Evolutionary conservation across 1,284 basidiomycete genomes (phyloP), one percentile per base, ranked within the genome.

Genomic region (Fomes fomentarius): DNA sequence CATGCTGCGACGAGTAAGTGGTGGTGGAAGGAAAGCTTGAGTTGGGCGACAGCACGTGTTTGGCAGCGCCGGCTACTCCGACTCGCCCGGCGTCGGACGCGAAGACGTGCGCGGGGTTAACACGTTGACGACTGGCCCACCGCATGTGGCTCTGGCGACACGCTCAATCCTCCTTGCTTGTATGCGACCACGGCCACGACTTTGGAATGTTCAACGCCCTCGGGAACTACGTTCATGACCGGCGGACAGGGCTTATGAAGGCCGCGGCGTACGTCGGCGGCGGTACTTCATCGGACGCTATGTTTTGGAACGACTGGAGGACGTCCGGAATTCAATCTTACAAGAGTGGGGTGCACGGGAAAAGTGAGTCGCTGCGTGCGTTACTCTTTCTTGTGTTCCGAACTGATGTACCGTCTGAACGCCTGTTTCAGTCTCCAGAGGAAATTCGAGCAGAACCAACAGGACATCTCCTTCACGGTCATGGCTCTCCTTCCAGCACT

Each of bases 401-500:
- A 43, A 25, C 47, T 64, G 15, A 54, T 39, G 21, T 8, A 11
- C 11, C 38, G 21, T 40, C 19, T 2, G 38, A 12, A 31, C 47
- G 41, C 19, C 26, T 39, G 10, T 7, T 10, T 1, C 51, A 94
- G 92, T 63, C 75, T 96, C 24, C 80, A 85, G 46, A 77, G 86
- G 44, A 78, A 94, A 37, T 96, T 95, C 69, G 76, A 83, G 38
- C 86, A 93, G 65, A 94, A 90, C 47, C 89, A 92, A 62, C 86
- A 94, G 58, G 90, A 96, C 68, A 82, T 85, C 42, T 84, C 85
- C 11, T 96, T 88, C 67, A 95, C 91, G 1, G 77, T 93, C 35
- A 84, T 93, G 68, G 87, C 91, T 0, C 81, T 94, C 30, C 74
- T 96, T 9, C 90, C 92, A 0, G 89, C 89, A 0, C 79, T 96